Conservation (phyloP, 2,329 filamentous ascomycete genomes). For the Thielaviopsis populi region DNA sequence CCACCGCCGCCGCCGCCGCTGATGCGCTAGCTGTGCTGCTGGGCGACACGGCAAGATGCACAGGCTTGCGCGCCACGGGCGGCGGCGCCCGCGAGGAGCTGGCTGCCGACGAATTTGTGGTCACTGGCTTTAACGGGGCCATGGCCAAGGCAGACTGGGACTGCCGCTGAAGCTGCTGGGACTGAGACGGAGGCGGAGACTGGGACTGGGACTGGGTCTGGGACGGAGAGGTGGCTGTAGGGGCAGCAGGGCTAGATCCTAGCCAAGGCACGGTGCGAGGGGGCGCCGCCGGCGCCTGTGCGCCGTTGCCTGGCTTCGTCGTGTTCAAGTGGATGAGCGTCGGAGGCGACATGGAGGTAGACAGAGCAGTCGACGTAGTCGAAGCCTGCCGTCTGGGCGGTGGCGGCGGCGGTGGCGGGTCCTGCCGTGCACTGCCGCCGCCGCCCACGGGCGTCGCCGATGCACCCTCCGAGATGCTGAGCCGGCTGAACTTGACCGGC, state of each 20-base stretch:
- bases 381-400: constrained; percentile 29
- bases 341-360: constrained; percentile 17
- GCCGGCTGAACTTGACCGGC: constrained; percentile 32
- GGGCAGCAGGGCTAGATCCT: constrained; percentile 18
- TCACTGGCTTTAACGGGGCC: constrained; percentile 23
- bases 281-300: constrained; percentile 10
- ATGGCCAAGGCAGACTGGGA: neutral
- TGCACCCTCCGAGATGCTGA: constrained; percentile 29
- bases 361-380: constrained; percentile 5
- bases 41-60: constrained; percentile 31
- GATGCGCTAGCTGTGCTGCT: constrained; percentile 8
- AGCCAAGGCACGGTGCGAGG: constrained; percentile 18
- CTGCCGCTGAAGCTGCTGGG: constrained; percentile 10
- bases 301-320: constrained; percentile 4
- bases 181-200: constrained; percentile 1
- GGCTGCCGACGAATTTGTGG: constrained; percentile 25
- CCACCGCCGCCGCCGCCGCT: neutral
- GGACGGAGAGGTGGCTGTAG: neutral
- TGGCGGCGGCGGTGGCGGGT: constrained; percentile 34
- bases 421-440: constrained; percentile 24
- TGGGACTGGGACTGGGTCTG: constrained; percentile 15
- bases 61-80: constrained; percentile 48
- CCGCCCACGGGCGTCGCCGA: constrained; percentile 19
- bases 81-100: constrained; percentile 29
- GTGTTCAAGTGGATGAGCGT: neutral